These are phyloP conservation scores for Orychophragmus violaceus DNA, from an alignment of 345 rosid genomes.

Conservation along the genomic window DNA sequence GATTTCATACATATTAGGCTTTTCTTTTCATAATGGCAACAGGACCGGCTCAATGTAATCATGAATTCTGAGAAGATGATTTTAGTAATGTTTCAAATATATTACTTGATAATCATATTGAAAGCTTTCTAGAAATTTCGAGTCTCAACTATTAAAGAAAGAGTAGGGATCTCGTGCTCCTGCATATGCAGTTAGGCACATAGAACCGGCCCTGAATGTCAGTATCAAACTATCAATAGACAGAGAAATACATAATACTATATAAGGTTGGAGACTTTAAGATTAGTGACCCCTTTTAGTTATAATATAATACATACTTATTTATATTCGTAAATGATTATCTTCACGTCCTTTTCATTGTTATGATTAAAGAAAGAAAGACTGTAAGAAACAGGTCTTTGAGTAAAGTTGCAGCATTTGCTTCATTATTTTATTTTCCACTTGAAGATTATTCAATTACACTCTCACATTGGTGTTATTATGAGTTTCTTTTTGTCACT, in stretches of 20 bases:
- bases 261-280: no score
- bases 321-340: slow-evolving; percentile 17
- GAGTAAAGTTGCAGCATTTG: slow-evolving; percentile 34
- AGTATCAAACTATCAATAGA: background rate
- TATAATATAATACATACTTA: background rate
- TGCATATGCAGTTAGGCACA: background rate
- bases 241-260: no score
- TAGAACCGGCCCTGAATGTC: background rate
- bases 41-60: background rate
- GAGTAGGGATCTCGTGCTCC: background rate
- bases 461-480: slow-evolving; percentile 21
- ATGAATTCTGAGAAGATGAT: background rate
- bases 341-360: slow-evolving; percentile 22
- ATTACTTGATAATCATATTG: background rate
- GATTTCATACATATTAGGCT: slow-evolving; percentile 3
- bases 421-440: slow-evolving; percentile 25
- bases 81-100: background rate
- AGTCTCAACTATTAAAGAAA: background rate
- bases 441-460: slow-evolving; percentile 32
- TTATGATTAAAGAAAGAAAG: slow-evolving; percentile 5
- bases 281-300: slow-evolving; percentile 22
- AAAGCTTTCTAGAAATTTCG: background rate
- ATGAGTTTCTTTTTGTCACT: slow-evolving; percentile 34
- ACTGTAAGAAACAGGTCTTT: slow-evolving; percentile 11
- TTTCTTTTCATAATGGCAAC: background rate